Evolutionary conservation across 306 rosid genomes (phyloP).

Genomic region (Canavalia ensiformis): DNA sequence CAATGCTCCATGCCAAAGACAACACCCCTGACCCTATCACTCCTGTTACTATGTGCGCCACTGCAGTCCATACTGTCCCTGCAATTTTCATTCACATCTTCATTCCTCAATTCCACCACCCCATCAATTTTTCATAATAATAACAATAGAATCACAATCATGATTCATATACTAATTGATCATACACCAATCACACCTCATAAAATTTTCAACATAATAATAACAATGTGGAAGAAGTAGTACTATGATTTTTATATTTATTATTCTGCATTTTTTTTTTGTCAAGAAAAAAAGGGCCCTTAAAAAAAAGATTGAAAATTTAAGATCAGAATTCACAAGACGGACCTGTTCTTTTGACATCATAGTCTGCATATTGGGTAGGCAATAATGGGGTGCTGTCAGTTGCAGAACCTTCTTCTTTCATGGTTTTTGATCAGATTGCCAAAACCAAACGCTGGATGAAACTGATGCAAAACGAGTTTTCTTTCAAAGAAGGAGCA

Average conservation of each 20-base stretch:
- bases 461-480: not conserved
- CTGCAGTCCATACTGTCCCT: constrained; percentile 74
- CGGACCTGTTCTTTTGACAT: constrained; percentile 36
- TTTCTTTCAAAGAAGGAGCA: not conserved
- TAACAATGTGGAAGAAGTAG: no score
- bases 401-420: constrained; percentile 1
- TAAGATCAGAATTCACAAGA: not conserved
- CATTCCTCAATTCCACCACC: constrained; percentile 15
- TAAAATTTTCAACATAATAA: no score
- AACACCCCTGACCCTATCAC: constrained; percentile 71
- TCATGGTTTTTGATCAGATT: constrained; percentile 22
- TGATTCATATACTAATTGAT: no score
- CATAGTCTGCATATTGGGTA: not conserved
- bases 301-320: not conserved
- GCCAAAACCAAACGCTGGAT: not conserved
- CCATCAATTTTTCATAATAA: not conserved
- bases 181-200: no score
- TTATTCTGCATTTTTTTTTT: no score
- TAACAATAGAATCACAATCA: not conserved
- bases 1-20: constrained; percentile 67
- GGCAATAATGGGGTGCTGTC: constrained; percentile 36
- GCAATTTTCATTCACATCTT: not conserved
- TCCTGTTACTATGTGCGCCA: constrained; percentile 69
- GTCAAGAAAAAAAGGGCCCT: no score
- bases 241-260: no score